These are phyloP conservation scores for Arthrobotrys iridis DNA, from an alignment of 2,329 filamentous ascomycete genomes.

Conservation along the genomic window DNA sequence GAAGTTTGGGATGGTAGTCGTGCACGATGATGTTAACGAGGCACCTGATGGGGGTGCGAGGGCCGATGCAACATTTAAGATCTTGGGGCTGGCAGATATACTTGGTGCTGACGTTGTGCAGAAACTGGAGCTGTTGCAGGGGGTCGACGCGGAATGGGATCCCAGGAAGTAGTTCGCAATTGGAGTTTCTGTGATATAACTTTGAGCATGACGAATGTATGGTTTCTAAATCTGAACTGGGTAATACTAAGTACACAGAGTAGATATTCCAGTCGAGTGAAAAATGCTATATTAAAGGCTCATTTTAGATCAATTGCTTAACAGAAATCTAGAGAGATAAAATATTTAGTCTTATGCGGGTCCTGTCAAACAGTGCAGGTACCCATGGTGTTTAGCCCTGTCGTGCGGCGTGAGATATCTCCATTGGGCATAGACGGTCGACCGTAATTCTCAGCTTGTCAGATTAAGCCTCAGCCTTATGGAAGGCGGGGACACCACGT, in stretches of 20 bases:
- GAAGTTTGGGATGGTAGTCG: conserved; percentile 65
- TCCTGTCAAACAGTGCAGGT: not conserved
- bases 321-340: too few relatives aligned
- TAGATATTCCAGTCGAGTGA: too few relatives aligned
- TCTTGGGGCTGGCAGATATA: conserved; percentile 63
- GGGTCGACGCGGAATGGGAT: conserved; percentile 63
- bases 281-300: too few relatives aligned
- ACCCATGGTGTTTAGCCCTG: not conserved
- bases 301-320: too few relatives aligned
- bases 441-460: not conserved
- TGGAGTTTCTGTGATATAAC: not conserved
- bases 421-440: not conserved
- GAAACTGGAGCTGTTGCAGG: conserved; percentile 59
- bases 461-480: not conserved
- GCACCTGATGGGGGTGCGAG: conserved; percentile 64
- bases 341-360: too few relatives aligned
- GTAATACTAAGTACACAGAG: too few relatives aligned
- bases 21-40: conserved; percentile 68
- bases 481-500: too few relatives aligned
- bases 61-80: conserved; percentile 66
- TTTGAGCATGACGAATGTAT: too few relatives aligned
- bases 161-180: conserved; percentile 58
- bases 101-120: conserved; percentile 59
- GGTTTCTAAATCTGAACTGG: too few relatives aligned
- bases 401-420: not conserved